These are phyloP conservation scores for Fonsecaea erecta DNA, from an alignment of 2,329 filamentous ascomycete genomes.

Conservation along the genomic window DNA sequence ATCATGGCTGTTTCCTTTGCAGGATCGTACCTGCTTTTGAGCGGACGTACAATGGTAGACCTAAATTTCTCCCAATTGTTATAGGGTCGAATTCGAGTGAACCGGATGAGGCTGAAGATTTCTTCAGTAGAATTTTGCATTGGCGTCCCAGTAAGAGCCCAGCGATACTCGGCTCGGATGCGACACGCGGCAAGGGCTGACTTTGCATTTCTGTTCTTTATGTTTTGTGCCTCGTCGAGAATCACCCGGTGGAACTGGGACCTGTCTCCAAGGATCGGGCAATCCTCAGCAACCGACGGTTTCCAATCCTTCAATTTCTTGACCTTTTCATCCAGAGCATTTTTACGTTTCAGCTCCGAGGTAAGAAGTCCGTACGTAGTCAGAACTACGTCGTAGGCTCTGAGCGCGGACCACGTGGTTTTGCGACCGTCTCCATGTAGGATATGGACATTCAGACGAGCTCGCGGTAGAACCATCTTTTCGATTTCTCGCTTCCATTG, in stretches of 20 bases:
- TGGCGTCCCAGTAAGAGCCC: constrained; percentile 79
- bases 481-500: constrained; percentile 85
- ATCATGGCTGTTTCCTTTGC: constrained; percentile 64
- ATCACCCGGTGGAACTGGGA: constrained; percentile 71
- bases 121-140: constrained; percentile 88
- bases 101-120: constrained; percentile 75
- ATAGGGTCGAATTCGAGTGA: constrained; percentile 78
- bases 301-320: constrained; percentile 49
- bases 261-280: constrained; percentile 65
- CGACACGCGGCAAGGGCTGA: constrained; percentile 63
- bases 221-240: constrained; percentile 78
- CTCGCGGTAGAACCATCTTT: constrained; percentile 65
- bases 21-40: constrained; percentile 50
- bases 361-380: constrained; percentile 78
- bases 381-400: constrained; percentile 72
- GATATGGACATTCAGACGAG: constrained; percentile 68
- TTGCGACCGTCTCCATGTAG: constrained; percentile 68
- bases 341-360: constrained; percentile 67
- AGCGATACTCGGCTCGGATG: constrained; percentile 66
- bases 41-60: constrained; percentile 56
- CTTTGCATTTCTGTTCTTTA: constrained; percentile 74
- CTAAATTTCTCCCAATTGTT: constrained; percentile 67
- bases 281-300: constrained; percentile 46
- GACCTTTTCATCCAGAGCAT: constrained; percentile 57
- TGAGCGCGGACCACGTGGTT: constrained; percentile 63